Evolutionary conservation across 371 early-diverging fungal genomes (phyloP).

Genomic region (Rhizomucor miehei): DNA sequence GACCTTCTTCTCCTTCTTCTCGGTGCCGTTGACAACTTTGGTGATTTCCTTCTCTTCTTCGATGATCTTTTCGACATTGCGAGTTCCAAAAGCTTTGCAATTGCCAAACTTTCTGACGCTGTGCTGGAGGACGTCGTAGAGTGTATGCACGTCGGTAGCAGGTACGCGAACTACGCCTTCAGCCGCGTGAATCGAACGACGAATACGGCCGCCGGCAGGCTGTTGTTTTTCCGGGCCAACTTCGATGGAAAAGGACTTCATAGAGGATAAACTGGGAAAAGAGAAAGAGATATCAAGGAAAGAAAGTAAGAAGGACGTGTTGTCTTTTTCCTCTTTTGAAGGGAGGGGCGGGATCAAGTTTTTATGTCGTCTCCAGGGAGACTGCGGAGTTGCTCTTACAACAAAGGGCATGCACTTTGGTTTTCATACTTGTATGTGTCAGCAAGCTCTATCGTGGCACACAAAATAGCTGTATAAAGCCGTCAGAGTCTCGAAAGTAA

Average conservation of each 20-base stretch:
- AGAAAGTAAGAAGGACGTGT: too few relatives aligned
- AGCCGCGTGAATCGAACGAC: conserved; percentile 46
- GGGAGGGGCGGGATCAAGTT: too few relatives aligned
- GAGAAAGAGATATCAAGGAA: background rate
- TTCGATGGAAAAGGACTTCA: conserved; percentile 20
- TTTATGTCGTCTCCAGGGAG: too few relatives aligned
- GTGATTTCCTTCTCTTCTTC: conserved; percentile 80
- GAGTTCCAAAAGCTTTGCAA: conserved; percentile 60
- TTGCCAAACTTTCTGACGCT: conserved; percentile 47
- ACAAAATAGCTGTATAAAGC: too few relatives aligned
- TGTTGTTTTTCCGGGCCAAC: conserved; percentile 14
- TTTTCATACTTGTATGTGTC: too few relatives aligned
- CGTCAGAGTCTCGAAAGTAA: too few relatives aligned
- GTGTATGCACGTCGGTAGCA: conserved; percentile 56
- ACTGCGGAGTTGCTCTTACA: too few relatives aligned
- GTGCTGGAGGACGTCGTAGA: conserved; percentile 68
- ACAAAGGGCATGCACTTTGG: too few relatives aligned
- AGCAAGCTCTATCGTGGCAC: too few relatives aligned
- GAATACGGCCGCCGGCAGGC: conserved; percentile 40
- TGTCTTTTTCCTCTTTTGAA: too few relatives aligned
- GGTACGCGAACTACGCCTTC: conserved; percentile 51
- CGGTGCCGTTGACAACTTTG: conserved; percentile 65
- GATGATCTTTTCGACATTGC: conserved; percentile 61
- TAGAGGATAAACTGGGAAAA: background rate
- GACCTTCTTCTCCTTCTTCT: conserved; percentile 71